These are phyloP conservation scores for Solanum corneliomulleri DNA, from an alignment of 257 asterid genomes.

Conservation along the genomic window DNA sequence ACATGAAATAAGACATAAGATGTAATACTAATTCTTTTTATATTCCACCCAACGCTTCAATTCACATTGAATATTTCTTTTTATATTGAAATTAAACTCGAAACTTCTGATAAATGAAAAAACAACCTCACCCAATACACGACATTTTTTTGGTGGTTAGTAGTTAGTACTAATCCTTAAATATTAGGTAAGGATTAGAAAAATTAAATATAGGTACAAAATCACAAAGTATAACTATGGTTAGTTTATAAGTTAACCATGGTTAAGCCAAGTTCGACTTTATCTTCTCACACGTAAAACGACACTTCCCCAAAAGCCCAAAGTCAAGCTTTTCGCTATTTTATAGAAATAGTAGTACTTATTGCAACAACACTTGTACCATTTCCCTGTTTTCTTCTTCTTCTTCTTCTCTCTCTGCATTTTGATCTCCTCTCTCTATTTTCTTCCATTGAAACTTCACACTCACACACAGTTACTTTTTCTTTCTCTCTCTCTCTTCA, in stretches of 20 bases:
- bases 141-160: neutral
- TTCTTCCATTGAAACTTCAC: conserved; percentile 5
- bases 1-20: neutral
- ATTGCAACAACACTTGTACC: conserved; percentile 15
- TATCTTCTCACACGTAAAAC: conserved; percentile 17
- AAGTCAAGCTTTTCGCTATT: neutral
- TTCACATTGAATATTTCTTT: too few species aligned
- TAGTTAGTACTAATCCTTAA: neutral
- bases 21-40: neutral
- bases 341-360: conserved; percentile 26
- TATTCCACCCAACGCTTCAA: too few species aligned
- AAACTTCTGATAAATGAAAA: too few species aligned
- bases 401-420: conserved; percentile 11
- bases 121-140: neutral
- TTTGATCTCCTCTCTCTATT: conserved; percentile 7
- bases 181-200: conserved; percentile 2
- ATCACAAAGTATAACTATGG: conserved; percentile 6
- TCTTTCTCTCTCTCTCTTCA: conserved; percentile 12
- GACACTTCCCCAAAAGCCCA: neutral
- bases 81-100: too few species aligned
- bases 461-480: neutral
- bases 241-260: conserved; percentile 2
- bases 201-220: neutral
- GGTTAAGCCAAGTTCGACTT: conserved; percentile 21
- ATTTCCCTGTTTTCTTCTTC: neutral